Percentiles rank a stretch among this genome's conserved stretches.
Conservation (phyloP, 1,284 basidiomycete genomes). For the Sanguinoderma infundibulare region DNA sequence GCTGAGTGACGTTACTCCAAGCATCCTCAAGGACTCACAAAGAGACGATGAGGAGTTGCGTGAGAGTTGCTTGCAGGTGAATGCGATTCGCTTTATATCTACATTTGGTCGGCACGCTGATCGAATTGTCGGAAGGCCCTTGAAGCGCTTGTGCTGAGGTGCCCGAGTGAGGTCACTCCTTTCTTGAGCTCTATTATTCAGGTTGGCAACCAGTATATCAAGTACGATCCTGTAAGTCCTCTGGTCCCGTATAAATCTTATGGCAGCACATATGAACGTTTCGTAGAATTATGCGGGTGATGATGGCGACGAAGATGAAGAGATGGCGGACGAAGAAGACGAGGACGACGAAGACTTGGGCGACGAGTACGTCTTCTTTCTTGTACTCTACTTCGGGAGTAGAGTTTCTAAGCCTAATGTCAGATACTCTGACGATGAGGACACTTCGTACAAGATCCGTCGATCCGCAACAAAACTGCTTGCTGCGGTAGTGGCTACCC, state of each 20-base stretch:
- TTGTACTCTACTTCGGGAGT: neutral
- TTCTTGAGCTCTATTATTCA: constrained; percentile 75
- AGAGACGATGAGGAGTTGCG: constrained; percentile 82
- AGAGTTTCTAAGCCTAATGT: neutral
- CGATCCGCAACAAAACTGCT: constrained; percentile 92
- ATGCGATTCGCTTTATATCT: neutral
- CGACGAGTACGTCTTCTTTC: constrained; percentile 59
- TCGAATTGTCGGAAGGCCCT: constrained; percentile 60
- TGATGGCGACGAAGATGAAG: constrained; percentile 82
- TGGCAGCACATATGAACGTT: neutral
- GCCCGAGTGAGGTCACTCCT: constrained; percentile 80
- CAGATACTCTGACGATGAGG: constrained; percentile 97
- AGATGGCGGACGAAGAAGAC: constrained; percentile 78
- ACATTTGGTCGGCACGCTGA: constrained; percentile 11
- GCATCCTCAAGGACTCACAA: constrained; percentile 67
- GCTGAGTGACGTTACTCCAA: constrained; percentile 66
- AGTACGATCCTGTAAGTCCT: constrained; percentile 87
- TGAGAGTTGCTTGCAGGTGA: constrained; percentile 76
- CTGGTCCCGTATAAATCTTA: too few species aligned
- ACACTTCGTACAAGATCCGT: constrained; percentile 98
- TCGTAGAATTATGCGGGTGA: constrained; percentile 84
- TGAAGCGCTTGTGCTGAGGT: constrained; percentile 83
- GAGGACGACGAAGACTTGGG: constrained; percentile 84
- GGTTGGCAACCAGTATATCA: constrained; percentile 78
- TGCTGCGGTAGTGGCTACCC: constrained; percentile 83